phyloP scores from a whole-genome alignment of 2,329 filamentous ascomycete species.

The Exophiala oligosperma region DNA sequence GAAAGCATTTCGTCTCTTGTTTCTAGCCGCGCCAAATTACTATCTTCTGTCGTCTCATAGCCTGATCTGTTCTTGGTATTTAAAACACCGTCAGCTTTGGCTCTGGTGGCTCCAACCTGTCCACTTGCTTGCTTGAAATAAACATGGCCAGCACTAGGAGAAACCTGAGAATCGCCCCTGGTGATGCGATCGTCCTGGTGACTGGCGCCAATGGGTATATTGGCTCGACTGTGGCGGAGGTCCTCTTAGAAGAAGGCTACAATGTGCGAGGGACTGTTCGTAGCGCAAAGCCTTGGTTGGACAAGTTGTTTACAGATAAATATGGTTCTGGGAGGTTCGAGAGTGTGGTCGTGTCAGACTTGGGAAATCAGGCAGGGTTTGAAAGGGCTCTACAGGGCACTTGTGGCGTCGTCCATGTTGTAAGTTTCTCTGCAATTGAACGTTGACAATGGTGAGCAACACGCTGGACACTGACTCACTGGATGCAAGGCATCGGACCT shows the following conservation, averaged over 20 bases:
- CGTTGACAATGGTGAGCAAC: not conserved
- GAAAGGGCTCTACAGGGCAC: not conserved
- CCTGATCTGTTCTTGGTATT: too few species aligned
- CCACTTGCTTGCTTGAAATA: too few species aligned
- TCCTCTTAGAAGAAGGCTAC: conserved; percentile 45
- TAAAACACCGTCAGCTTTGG: too few species aligned
- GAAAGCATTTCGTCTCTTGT: too few species aligned
- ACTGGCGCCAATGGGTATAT: conserved; percentile 50
- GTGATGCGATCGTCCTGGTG: conserved; percentile 39
- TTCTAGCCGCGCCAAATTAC: too few species aligned
- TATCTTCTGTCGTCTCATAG: too few species aligned
- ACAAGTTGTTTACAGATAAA: not conserved
- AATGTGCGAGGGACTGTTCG: conserved; percentile 50
- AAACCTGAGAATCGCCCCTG: not conserved
- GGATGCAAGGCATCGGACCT: not conserved
- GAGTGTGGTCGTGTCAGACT: not conserved
- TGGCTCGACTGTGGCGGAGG: conserved; percentile 41
- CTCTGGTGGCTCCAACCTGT: too few species aligned
- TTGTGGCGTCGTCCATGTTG: not conserved
- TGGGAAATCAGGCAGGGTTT: not conserved
- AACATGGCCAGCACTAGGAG: too few species aligned
- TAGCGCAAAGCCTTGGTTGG: not conserved
- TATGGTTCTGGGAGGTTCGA: not conserved
- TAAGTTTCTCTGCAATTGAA: not conserved
- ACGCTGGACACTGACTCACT: not conserved